A percentile compares a stretch with the other conserved stretches of the same genome.
Conservation (phyloP, 495 filamentous ascomycete genomes). For the Tirmania nivea region DNA sequence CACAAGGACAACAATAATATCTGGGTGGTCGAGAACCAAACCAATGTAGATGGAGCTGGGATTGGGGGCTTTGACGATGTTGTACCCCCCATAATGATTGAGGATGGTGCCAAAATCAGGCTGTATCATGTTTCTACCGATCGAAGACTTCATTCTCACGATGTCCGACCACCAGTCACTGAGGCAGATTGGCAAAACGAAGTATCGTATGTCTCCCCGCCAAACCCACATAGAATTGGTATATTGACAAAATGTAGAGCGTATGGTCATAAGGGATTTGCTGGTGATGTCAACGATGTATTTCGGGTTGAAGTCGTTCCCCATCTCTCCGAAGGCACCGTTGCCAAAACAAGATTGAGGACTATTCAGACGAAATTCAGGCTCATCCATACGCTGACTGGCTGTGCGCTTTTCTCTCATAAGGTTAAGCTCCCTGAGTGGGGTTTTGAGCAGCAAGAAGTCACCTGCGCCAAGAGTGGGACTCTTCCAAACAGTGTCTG, state of each 20-base stretch:
- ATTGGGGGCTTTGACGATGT: constrained; percentile 73
- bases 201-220: constrained; percentile 32
- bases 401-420: constrained; percentile 90
- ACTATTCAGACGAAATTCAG: constrained; percentile 95
- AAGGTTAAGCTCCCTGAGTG: constrained; percentile 96
- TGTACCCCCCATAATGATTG: constrained; percentile 41
- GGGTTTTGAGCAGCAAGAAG: constrained; percentile 94
- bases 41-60: constrained; percentile 61
- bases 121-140: constrained; percentile 67
- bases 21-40: constrained; percentile 85
- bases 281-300: constrained; percentile 87
- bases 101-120: constrained; percentile 57
- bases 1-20: constrained; percentile 98
- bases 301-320: constrained; percentile 92
- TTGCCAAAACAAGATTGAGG: constrained; percentile 63
- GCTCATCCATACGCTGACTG: constrained; percentile 88
- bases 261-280: constrained; percentile 92
- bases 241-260: constrained; percentile 22
- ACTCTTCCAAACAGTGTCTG: constrained; percentile 90
- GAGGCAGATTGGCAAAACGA: constrained; percentile 98
- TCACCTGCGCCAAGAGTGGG: constrained; percentile 83
- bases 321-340: constrained; percentile 56
- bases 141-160: constrained; percentile 85
- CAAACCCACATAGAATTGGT: background rate
- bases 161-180: constrained; percentile 87